Evolutionary conservation across 257 asterid genomes (phyloP).

Genomic region (Solanum bukasovii): DNA sequence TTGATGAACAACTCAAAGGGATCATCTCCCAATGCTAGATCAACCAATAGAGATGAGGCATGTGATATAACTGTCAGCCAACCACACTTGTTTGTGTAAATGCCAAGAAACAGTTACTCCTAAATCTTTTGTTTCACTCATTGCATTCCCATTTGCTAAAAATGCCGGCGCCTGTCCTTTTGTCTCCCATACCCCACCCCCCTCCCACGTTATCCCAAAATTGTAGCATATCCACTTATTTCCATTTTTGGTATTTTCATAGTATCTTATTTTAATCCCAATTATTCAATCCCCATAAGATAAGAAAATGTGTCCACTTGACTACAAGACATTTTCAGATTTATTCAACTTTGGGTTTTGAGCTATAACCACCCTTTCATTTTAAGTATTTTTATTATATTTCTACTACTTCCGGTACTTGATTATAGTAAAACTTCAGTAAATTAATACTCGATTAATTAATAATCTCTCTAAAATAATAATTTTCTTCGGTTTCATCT

Average conservation of each 20-base stretch:
- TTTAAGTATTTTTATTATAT: too few relatives aligned
- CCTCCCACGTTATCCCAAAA: conserved; percentile 9
- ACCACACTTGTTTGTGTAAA: not conserved
- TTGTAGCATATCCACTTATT: not conserved
- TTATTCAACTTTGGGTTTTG: not conserved
- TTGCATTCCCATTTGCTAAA: conserved; percentile 30
- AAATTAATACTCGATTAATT: too few relatives aligned
- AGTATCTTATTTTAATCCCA: not conserved
- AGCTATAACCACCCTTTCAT: not conserved
- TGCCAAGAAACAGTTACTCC: not conserved
- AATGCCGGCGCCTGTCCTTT: conserved; percentile 37
- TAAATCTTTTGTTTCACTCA: conserved; percentile 17
- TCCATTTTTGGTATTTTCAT: not conserved
- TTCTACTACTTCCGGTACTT: not conserved
- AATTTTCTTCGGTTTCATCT: too few relatives aligned
- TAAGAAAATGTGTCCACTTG: not conserved
- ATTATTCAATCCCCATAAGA: not conserved
- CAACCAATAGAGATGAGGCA: not conserved
- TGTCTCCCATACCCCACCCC: conserved; percentile 21
- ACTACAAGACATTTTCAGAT: not conserved
- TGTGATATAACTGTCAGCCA: not conserved
- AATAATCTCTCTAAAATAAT: too few relatives aligned
- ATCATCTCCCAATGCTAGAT: not conserved
- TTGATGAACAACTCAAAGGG: not conserved
- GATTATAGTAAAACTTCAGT: too few relatives aligned